Evolutionary conservation across 2,329 filamentous ascomycete genomes (phyloP).

Genomic region (Botrytis pseudocinerea): DNA sequence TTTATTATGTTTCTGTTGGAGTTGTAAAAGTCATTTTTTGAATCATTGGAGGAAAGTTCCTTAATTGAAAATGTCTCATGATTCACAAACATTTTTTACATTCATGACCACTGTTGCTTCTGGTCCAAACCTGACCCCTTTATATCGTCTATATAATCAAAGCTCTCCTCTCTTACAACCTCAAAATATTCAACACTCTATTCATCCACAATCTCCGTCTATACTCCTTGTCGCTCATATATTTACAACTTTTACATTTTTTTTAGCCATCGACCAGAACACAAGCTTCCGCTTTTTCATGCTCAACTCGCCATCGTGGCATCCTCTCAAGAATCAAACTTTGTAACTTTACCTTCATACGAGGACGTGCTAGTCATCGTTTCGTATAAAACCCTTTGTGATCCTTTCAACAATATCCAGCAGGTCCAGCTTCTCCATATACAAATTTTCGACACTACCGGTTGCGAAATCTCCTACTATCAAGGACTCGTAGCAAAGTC

Average conservation of each 20-base stretch:
- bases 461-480: conserved; percentile 27
- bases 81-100: conserved; percentile 2
- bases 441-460: conserved; percentile 27
- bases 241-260: not conserved
- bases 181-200: not conserved
- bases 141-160: not conserved
- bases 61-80: conserved; percentile 2
- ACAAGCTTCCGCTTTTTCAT: not conserved
- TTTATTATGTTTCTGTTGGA: not conserved
- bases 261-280: not conserved
- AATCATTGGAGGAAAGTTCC: not conserved
- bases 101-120: conserved; percentile 5
- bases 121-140: not conserved
- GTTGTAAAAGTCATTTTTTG: not conserved
- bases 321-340: conserved; percentile 25
- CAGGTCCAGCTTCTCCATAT: conserved; percentile 29
- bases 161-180: not conserved
- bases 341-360: conserved; percentile 21
- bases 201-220: not conserved
- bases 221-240: not conserved
- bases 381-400: conserved; percentile 27
- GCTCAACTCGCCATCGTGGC: conserved; percentile 28
- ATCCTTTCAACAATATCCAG: conserved; percentile 26
- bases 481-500: conserved; percentile 27
- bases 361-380: conserved; percentile 29